Evolutionary conservation across 495 filamentous ascomycete species (phyloP).

Genomic region (Cercophora samala): DNA sequence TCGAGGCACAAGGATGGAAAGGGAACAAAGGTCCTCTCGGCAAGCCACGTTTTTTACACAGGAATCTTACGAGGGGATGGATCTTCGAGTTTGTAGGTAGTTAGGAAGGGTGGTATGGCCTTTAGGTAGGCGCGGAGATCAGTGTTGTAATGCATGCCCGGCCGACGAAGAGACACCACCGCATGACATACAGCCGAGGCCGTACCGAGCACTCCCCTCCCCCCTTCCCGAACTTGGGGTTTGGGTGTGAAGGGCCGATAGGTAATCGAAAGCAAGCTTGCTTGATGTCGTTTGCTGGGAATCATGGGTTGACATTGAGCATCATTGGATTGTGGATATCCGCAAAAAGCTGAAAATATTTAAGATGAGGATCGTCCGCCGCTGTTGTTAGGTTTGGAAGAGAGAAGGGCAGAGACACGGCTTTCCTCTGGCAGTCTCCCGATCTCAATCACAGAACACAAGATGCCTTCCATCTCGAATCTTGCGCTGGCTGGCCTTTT

Average conservation of each 20-base stretch:
- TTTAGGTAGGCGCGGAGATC: too few relatives aligned
- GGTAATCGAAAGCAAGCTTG: neutral
- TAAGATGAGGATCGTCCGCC: neutral
- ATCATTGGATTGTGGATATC: neutral
- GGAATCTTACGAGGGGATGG: too few relatives aligned
- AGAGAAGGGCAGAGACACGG: conserved; percentile 2
- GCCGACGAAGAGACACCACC: neutral
- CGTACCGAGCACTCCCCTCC: neutral
- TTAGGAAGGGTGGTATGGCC: too few relatives aligned
- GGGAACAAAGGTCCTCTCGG: neutral
- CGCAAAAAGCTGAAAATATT: neutral
- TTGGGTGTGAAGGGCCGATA: neutral
- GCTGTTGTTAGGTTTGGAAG: neutral
- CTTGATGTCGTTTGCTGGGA: neutral
- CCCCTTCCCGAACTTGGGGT: neutral
- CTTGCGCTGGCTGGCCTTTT: neutral
- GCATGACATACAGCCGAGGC: neutral
- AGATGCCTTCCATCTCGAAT: conserved; percentile 5
- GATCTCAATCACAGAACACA: neutral
- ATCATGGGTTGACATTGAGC: neutral
- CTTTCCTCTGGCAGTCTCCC: neutral
- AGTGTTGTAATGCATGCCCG: too few relatives aligned
- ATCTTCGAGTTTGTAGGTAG: too few relatives aligned
- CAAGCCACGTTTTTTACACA: too few relatives aligned
- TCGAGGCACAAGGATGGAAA: neutral